phyloP scores from a whole-genome alignment of 441 rosid species.

The Viola pubescens region DNA sequence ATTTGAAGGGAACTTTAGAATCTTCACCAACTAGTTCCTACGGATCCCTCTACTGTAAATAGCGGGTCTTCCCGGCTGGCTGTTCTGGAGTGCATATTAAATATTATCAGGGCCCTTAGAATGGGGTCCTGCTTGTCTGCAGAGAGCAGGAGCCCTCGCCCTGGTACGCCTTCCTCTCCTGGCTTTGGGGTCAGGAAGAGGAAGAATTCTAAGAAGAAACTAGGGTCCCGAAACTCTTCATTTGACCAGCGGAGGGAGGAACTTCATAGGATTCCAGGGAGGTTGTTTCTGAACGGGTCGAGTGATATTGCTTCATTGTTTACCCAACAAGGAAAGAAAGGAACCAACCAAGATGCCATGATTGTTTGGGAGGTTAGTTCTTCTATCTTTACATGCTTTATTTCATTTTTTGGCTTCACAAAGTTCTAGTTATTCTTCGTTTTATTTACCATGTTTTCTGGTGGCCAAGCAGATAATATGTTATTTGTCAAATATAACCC shows the following conservation, averaged over 20 bases:
- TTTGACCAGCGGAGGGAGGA: constrained; percentile 65
- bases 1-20: constrained; percentile 15
- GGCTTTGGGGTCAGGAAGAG: constrained; percentile 53
- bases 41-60: constrained; percentile 56
- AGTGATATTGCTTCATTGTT: constrained; percentile 71
- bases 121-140: constrained; percentile 99
- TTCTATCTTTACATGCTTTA: constrained; percentile 6
- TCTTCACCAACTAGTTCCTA: constrained; percentile 24
- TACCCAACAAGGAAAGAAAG: constrained; percentile 94
- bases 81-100: constrained; percentile 94
- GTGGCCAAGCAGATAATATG: no score
- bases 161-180: constrained; percentile 81
- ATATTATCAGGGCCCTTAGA: constrained; percentile 95
- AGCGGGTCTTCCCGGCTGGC: constrained; percentile 50
- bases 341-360: constrained; percentile 98
- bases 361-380: constrained; percentile 94
- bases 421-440: no score
- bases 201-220: constrained; percentile 58
- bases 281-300: constrained; percentile 78
- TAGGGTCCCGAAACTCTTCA: constrained; percentile 56
- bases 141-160: constrained; percentile 79
- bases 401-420: constrained; percentile 1
- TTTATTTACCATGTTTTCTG: no score
- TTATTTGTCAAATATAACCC: no score
- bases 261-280: constrained; percentile 69